Evolutionary conservation across 306 rosid genomes (phyloP), one percentile per base, ranked within the genome.

Genomic region (Rosa persica): DNA sequence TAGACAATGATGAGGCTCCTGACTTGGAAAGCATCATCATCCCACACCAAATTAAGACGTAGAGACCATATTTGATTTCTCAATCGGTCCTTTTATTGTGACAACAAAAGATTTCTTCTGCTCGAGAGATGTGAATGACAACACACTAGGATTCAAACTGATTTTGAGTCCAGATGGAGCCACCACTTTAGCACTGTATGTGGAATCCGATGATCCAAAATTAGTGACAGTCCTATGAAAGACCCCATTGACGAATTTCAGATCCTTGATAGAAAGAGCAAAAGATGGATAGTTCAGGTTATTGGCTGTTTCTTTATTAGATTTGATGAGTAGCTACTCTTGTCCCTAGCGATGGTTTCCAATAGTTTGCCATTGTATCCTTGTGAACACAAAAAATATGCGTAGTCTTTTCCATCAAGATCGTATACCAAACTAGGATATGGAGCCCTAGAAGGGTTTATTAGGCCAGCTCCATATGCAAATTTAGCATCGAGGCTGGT

Each of bases 221-320:
- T 87, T 84, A 12, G 91, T 89, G 36, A 81, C 85, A 0, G 72
- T 82, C 73, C 91, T 74, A 4, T 8, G 23, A 22, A 84, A 88
- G 36, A 62, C 66, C 0, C 80, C 81, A 43, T 47, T 77, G 4
- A 89, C 75, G 0, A 54, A 19, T 40, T 73, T 49, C 5, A 78
- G 57, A 47, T 46, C 40, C 3, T 52, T 2, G 3, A 23, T 55
- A 13, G 82, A 39, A 27, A 86, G 82, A 61, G 86, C 72, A 25
- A 89, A 83, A 0, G 90, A 86, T 5, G 93, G 92, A 43, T 89
- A 91, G 64, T 91, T 91, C 1, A 91, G 65, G 25, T 87, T 88
- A 19, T 67, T 78, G 20, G 51, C 76, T 5, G 79, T 51, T 64
- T 6, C 58, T 10, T 67, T 4, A 22, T 8, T 12, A 25, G 55